Percentiles rank a stretch among this genome's conserved stretches.
Evolutionary conservation across 2,329 filamentous ascomycete species (phyloP).

Genomic region (Aaosphaeria arxii): DNA sequence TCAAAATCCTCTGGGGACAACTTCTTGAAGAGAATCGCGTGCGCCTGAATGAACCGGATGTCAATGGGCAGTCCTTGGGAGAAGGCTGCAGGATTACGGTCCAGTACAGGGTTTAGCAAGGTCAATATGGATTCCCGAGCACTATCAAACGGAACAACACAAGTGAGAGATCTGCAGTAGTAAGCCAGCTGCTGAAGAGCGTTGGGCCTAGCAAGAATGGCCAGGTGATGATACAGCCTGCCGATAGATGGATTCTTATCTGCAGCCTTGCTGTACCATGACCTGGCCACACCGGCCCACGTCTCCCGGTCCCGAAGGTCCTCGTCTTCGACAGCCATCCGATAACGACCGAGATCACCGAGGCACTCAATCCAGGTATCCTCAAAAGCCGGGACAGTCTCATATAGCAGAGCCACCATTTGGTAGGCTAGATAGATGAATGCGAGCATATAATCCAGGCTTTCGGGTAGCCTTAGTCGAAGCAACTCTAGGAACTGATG

Average conservation of each 20-base stretch:
- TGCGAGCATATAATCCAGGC: conserved; percentile 82
- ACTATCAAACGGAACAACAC: conserved; percentile 64
- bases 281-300: conserved; percentile 75
- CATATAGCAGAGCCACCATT: conserved; percentile 83
- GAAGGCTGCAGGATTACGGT: conserved; percentile 24
- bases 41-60: conserved; percentile 59
- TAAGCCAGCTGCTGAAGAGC: conserved; percentile 69
- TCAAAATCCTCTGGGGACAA: conserved; percentile 49
- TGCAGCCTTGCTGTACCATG: conserved; percentile 83
- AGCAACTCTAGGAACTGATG: conserved; percentile 75
- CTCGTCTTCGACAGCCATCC: conserved; percentile 88
- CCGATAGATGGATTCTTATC: conserved; percentile 74
- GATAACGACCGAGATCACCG: conserved; percentile 79
- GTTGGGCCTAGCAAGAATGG: conserved; percentile 70
- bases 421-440: conserved; percentile 89
- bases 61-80: conserved; percentile 49
- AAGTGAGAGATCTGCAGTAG: conserved; percentile 69
- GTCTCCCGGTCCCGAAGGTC: conserved; percentile 71
- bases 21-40: conserved; percentile 62
- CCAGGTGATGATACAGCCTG: conserved; percentile 82
- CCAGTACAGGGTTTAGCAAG: conserved; percentile 56
- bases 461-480: conserved; percentile 66
- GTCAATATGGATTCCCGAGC: conserved; percentile 69
- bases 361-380: conserved; percentile 94
- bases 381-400: conserved; percentile 78